phyloP scores from a whole-genome alignment of 2,329 filamentous ascomycete species.

The Colletotrichum brevisporum region DNA sequence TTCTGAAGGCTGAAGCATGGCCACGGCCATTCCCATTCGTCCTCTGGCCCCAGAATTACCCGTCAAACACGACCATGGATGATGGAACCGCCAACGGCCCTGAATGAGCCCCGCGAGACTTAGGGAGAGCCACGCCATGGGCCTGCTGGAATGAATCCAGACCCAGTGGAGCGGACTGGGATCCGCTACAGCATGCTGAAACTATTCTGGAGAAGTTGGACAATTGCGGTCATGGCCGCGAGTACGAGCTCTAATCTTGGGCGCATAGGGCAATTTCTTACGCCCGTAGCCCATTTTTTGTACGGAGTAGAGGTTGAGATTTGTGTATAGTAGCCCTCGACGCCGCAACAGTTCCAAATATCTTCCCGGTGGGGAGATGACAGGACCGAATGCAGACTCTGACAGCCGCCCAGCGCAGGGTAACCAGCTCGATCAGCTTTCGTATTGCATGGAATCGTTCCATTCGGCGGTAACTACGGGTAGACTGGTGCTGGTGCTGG shows the following conservation, averaged over 20 bases:
- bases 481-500: neutral
- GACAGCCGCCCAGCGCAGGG: neutral
- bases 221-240: constrained; percentile 26
- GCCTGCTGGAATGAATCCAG: constrained; percentile 23
- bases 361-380: constrained; percentile 13
- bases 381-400: constrained; percentile 15
- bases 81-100: constrained; percentile 11
- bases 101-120: constrained; percentile 23
- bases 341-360: neutral
- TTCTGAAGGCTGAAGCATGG: neutral
- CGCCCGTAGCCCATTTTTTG: neutral
- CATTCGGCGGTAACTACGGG: constrained; percentile 6
- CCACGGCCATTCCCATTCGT: neutral
- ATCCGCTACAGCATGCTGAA: neutral
- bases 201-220: constrained; percentile 16
- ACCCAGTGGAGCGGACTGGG: constrained; percentile 13
- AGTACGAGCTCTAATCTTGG: constrained; percentile 32
- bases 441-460: constrained; percentile 17
- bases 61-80: constrained; percentile 7
- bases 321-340: too few relatives aligned
- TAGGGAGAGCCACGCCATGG: too few relatives aligned
- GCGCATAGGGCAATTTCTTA: neutral
- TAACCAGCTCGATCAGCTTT: constrained; percentile 14
- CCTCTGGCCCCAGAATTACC: constrained; percentile 29
- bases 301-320: neutral